Conservation (phyloP, 2,329 filamentous ascomycete genomes). For the Cladosporium cucumerinum region DNA sequence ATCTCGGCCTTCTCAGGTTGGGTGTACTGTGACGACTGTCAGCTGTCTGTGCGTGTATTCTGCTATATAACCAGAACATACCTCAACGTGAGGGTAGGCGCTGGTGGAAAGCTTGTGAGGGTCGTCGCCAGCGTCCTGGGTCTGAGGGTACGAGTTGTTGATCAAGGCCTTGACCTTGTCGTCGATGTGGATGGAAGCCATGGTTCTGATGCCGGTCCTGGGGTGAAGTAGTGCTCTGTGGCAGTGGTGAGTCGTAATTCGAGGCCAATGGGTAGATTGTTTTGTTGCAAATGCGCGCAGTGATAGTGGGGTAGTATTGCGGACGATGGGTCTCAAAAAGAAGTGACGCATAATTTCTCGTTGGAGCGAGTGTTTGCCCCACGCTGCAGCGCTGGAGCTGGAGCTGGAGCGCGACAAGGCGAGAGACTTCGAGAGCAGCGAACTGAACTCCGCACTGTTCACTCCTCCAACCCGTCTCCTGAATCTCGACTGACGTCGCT, state of each 20-base stretch:
- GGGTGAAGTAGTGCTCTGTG: background rate
- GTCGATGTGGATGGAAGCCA: constrained; percentile 33
- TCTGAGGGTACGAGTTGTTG: constrained; percentile 34
- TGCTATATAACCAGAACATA: constrained; percentile 12
- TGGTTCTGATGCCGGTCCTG: constrained; percentile 18
- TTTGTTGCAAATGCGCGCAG: background rate
- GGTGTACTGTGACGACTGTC: constrained; percentile 58
- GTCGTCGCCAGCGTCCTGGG: constrained; percentile 31
- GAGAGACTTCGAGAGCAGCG: background rate
- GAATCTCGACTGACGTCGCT: background rate
- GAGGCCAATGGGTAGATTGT: constrained; percentile 3
- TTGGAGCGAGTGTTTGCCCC: constrained; percentile 4
- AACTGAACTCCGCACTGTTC: background rate
- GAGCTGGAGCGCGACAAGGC: background rate
- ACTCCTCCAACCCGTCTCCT: background rate
- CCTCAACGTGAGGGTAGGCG: constrained; percentile 34
- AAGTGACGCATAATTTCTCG: constrained; percentile 5
- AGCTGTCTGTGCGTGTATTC: background rate
- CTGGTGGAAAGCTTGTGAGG: constrained; percentile 34
- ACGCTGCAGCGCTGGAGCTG: background rate
- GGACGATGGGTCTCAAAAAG: background rate
- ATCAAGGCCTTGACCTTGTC: constrained; percentile 33
- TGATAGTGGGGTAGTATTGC: constrained; percentile 7
- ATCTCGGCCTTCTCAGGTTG: constrained; percentile 81
- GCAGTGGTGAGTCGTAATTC: background rate